Evolutionary conservation across 2,329 filamentous ascomycete genomes (phyloP).

Genomic region (Cytospora schulzeri): DNA sequence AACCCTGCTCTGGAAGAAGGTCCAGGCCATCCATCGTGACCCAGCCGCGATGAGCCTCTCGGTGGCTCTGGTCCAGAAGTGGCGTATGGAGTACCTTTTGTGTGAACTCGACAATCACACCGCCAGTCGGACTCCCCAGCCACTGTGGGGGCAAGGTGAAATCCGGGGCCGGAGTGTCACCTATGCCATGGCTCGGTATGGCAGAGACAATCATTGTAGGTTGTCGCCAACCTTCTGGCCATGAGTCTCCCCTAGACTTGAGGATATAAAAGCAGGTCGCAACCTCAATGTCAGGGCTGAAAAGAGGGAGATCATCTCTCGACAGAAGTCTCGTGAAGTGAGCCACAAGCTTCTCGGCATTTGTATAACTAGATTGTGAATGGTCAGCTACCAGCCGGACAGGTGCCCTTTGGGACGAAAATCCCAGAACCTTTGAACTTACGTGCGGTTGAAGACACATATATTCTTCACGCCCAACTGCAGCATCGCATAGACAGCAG

Average conservation of each 20-base stretch:
- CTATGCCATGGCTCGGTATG: constrained; percentile 70
- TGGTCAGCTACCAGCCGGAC: constrained; percentile 7
- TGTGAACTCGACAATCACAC: constrained; percentile 73
- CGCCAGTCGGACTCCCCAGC: constrained; percentile 73
- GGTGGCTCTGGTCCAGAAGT: constrained; percentile 67
- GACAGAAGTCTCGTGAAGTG: constrained; percentile 67
- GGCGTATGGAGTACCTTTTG: constrained; percentile 76
- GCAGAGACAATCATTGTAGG: constrained; percentile 78
- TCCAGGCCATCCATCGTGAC: constrained; percentile 76
- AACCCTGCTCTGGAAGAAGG: constrained; percentile 75
- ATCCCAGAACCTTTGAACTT: not conserved
- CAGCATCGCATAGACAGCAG: constrained; percentile 76
- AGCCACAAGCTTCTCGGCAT: constrained; percentile 65
- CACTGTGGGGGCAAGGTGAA: constrained; percentile 71
- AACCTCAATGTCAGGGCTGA: constrained; percentile 45
- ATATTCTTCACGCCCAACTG: constrained; percentile 77
- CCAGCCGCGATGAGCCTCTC: constrained; percentile 64
- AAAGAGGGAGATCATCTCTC: constrained; percentile 45
- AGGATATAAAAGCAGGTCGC: constrained; percentile 60
- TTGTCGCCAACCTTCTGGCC: constrained; percentile 63
- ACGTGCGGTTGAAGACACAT: constrained; percentile 72
- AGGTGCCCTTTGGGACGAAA: not conserved
- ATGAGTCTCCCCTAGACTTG: constrained; percentile 58
- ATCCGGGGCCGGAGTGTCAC: constrained; percentile 65
- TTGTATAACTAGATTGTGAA: constrained; percentile 41